These are phyloP conservation scores for Trichothecium roseum DNA, from an alignment of 2,329 filamentous ascomycete species.

Conservation along the genomic window DNA sequence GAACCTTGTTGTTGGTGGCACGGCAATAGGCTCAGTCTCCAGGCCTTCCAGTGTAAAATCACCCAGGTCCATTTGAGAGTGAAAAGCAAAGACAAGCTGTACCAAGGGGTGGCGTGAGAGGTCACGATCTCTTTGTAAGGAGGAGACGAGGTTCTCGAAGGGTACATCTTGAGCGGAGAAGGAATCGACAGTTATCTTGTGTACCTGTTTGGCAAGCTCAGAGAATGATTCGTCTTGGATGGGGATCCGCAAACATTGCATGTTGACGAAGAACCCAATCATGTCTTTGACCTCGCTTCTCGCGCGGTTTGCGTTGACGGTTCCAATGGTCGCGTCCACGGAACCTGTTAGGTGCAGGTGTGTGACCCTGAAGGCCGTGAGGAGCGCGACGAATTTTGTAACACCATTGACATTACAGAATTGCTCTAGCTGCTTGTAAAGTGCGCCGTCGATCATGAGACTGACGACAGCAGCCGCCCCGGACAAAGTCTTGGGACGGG, in stretches of 20 bases:
- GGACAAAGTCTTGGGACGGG: slow-evolving; percentile 1
- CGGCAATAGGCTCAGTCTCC: slow-evolving; percentile 3
- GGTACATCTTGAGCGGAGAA: slow-evolving; percentile 7
- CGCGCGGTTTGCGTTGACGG: slow-evolving; percentile 4
- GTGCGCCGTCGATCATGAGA: slow-evolving; percentile 1
- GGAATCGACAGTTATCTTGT: slow-evolving; percentile 1
- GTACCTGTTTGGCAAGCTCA: slow-evolving; percentile 4
- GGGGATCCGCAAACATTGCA: slow-evolving; percentile 1
- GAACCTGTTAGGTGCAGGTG: slow-evolving; percentile 6
- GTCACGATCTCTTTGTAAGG: slow-evolving; percentile 6
- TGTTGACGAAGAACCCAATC: slow-evolving; percentile 6
- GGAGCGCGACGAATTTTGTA: slow-evolving; percentile 2
- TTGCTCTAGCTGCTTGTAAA: slow-evolving; percentile 2
- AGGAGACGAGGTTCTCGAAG: slow-evolving; percentile 5
- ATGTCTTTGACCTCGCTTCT: slow-evolving; percentile 4
- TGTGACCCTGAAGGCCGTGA: slow-evolving; percentile 4
- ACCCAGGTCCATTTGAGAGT: slow-evolving; percentile 12
- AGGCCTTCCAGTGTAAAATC: slow-evolving; percentile 9
- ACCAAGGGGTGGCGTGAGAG: slow-evolving; percentile 9
- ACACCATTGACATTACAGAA: slow-evolving; percentile 3
- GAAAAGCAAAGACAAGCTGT: slow-evolving; percentile 10
- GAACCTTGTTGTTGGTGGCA: slow-evolving; percentile 5
- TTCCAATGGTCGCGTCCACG: slow-evolving; percentile 6
- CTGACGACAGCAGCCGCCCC: slow-evolving; percentile 1
- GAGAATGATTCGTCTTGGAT: slow-evolving; percentile 1